Base-by-base conservation (phyloP, 495 filamentous ascomycete genomes). In the Talaromyces thailandensis region DNA sequence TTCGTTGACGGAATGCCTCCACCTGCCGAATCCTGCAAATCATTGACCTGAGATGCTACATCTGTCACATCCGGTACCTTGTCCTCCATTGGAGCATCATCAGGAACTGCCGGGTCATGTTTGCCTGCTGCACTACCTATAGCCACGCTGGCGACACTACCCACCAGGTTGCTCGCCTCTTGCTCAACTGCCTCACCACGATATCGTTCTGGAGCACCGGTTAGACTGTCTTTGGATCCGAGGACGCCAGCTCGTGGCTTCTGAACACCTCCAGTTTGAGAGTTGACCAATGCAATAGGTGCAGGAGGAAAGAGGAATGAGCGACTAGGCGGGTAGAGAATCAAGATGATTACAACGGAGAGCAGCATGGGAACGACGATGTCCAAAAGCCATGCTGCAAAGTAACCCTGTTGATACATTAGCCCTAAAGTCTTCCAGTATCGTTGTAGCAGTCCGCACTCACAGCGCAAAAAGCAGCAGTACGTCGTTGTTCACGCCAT, bases 131-230 rank as follows among this genome's bases (percentile, higher is more conserved):
- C 90, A 58, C 88, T 89, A 56, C 86, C 86, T 40, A 94, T 75
- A 0, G 88, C 89, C 8, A 96, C 84, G 2, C 81, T 82, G 6
- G 89, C 87, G 60, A 94, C 86, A 29, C 86, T 84, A 64, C 86
- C 87, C 35, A 94, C 84, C 64, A 96, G 86, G 65, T 91, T 93
- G 64, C 79, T 86, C 2, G 92, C 92, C 70, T 96, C 92, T 63
- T 88, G 83, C 69, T 96, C 92, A 5, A 91, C 90, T 0, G 91
- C 89, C 70, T 95, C 92, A 18, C 92, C 92, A 66, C 92, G 88
- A 69, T 92, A 85, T 60, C 87, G 89, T 73, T 96, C 90, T 0
- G 90, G 88, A 0, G 88, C 91, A 18, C 91, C 92, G 0, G 91
- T 95, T 4, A 88, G 77, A 63, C 86, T 92, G 61, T 92, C 90